A percentile compares a stretch with the other conserved stretches of the same genome.
Conservation (phyloP, 2,329 filamentous ascomycete genomes). For the Beauveria medogensis region DNA sequence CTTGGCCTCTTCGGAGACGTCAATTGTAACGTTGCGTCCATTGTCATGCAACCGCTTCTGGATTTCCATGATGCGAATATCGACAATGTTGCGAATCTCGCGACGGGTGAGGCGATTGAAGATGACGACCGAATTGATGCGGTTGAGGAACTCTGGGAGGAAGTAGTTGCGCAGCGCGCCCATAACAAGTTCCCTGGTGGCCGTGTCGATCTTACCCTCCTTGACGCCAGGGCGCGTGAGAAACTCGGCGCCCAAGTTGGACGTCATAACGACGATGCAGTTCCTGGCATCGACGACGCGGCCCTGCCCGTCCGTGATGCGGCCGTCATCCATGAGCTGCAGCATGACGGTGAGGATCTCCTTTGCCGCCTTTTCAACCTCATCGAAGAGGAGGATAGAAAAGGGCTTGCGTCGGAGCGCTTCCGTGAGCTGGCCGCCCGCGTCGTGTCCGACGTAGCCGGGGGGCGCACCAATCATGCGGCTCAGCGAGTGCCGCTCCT, state of each 20-base stretch:
- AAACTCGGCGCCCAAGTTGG: slow-evolving; percentile 90
- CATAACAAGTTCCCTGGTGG: slow-evolving; percentile 85
- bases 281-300: slow-evolving; percentile 91
- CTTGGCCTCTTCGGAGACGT: slow-evolving; percentile 77
- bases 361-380: slow-evolving; percentile 98
- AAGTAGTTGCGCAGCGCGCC: slow-evolving; percentile 89
- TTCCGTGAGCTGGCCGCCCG: slow-evolving; percentile 92
- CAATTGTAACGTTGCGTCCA: slow-evolving; percentile 74
- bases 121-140: slow-evolving; percentile 92
- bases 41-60: slow-evolving; percentile 86
- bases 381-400: slow-evolving; percentile 95
- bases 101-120: slow-evolving; percentile 89
- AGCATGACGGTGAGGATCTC: slow-evolving; percentile 92
- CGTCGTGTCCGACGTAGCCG: slow-evolving; percentile 93
- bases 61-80: slow-evolving; percentile 78
- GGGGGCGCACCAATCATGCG: slow-evolving; percentile 97
- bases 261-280: slow-evolving; percentile 99
- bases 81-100: slow-evolving; percentile 94
- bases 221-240: slow-evolving; percentile 70
- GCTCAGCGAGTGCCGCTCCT: slow-evolving; percentile 90
- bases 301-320: slow-evolving; percentile 96
- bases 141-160: slow-evolving; percentile 96
- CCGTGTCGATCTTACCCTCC: slow-evolving; percentile 78
- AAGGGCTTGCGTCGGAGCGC: slow-evolving; percentile 89
- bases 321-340: slow-evolving; percentile 99